Evolutionary conservation across 441 rosid species (phyloP).

Genomic region (Erodium texanum): DNA sequence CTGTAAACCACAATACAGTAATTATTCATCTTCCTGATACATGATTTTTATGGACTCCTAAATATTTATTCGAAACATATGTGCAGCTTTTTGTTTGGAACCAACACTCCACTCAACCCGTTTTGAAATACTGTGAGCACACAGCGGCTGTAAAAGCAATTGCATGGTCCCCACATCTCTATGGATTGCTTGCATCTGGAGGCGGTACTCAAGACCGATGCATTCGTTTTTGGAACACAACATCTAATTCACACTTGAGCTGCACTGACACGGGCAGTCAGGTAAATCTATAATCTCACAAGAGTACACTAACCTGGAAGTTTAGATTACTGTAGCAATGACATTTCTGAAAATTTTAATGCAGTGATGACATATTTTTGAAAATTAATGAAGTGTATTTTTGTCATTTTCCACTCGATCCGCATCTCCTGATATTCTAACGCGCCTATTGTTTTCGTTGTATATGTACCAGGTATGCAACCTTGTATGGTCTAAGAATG

Average conservation of each 20-base stretch:
- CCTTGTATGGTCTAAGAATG: conserved; percentile 95
- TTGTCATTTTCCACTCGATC: neutral
- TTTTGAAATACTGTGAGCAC: conserved; percentile 68
- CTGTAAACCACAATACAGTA: neutral
- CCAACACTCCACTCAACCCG: conserved; percentile 86
- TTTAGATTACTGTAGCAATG: too few relatives aligned
- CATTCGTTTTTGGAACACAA: conserved; percentile 92
- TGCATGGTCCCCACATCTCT: conserved; percentile 97
- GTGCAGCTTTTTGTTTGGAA: conserved; percentile 85
- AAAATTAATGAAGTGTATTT: too few relatives aligned
- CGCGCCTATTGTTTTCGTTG: neutral
- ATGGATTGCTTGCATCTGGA: conserved; percentile 83
- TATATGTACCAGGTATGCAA: conserved; percentile 53
- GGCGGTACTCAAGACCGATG: conserved; percentile 98
- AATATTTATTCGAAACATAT: conserved; percentile 13
- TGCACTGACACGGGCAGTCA: conserved; percentile 94
- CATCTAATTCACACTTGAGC: conserved; percentile 75
- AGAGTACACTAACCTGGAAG: too few relatives aligned
- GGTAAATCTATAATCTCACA: conserved; percentile 24
- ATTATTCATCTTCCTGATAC: neutral
- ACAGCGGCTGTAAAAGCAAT: conserved; percentile 97
- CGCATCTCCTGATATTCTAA: neutral
- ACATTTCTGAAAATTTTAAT: too few relatives aligned
- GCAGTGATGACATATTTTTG: too few relatives aligned
- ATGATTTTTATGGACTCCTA: neutral